phyloP scores from a whole-genome alignment of 495 filamentous ascomycete species.

The Chaetomium fimeti region DNA sequence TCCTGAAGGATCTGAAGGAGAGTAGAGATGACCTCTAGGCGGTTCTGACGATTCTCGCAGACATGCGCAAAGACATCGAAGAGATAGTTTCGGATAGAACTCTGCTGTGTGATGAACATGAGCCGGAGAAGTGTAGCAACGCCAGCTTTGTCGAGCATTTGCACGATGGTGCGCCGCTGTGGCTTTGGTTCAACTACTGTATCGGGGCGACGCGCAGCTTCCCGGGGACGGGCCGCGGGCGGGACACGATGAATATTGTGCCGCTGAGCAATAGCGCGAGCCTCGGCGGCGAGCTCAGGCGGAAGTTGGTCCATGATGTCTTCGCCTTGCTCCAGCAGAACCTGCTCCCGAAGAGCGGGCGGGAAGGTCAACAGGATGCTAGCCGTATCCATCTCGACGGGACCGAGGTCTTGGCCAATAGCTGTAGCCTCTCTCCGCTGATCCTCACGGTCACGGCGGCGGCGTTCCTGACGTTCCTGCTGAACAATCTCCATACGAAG shows the following conservation, averaged over 20 bases:
- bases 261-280: conserved; percentile 57
- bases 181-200: conserved; percentile 54
- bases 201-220: conserved; percentile 33
- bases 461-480: conserved; percentile 84
- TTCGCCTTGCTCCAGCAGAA: conserved; percentile 88
- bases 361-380: conserved; percentile 91
- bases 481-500: conserved; percentile 86
- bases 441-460: conserved; percentile 83
- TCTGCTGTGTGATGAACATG: conserved; percentile 93
- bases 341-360: conserved; percentile 75
- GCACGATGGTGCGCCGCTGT: conserved; percentile 74
- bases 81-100: conserved; percentile 70
- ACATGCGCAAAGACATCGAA: conserved; percentile 83
- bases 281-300: conserved; percentile 79
- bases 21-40: conserved; percentile 90
- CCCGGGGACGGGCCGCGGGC: conserved; percentile 30
- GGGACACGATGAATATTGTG: conserved; percentile 28
- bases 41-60: conserved; percentile 90
- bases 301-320: conserved; percentile 83
- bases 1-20: conserved; percentile 95
- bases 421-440: conserved; percentile 54
- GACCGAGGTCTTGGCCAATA: conserved; percentile 53
- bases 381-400: conserved; percentile 87
- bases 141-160: conserved; percentile 95
- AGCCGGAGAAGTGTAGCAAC: conserved; percentile 90